Evolutionary conservation across 805 yeast genomes (phyloP), one percentile per base, ranked within the genome.

Genomic region (Candida qinlingensis): DNA sequence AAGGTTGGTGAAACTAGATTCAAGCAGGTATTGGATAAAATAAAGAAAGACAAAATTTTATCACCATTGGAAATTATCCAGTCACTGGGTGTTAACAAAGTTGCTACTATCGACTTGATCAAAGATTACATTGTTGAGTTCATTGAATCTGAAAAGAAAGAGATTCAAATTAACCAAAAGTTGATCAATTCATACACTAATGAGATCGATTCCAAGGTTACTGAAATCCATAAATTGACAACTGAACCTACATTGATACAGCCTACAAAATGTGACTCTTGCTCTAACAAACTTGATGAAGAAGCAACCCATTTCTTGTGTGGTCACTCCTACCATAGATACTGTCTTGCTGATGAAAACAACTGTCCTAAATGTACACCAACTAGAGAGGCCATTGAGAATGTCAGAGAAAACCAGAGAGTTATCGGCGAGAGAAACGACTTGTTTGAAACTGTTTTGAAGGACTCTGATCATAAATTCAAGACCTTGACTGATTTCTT

Each of bases 271-370:
- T 61, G 64, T 49, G 55, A 56, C 13, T 51, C 59, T 1, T 61
- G 64, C 29, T 50, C 58, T 5, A 58, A 53, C 43, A 74, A 77
- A 10, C 67, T 92, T 25, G 95, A 87, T 50, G 73, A 83, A 39
- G 97, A 98, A 0, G 76, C 84, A 3, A 78, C 87, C 1, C 95
- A 87, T 58, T 94, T 92, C 70, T 78, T 81, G 54, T 94, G 99
- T 68, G 75, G 76, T 31, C 99, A 94, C 60, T 80, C 94, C 3
- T 90, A 80, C 61, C 98, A 94, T 61, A 87, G 85, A 56, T 72
- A 85, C 40, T 94, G 99, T 61, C 66, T 89, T 28, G 73, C 73
- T 44, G 81, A 80, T 39, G 77, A 72, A 37, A 65, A 62, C 19
- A 73, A 69, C 40, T 92, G 98, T 62, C 96, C 97, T 0, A 71